Evolutionary conservation across 495 filamentous ascomycete species (phyloP).

Genomic region (Tuber melanosporum): DNA sequence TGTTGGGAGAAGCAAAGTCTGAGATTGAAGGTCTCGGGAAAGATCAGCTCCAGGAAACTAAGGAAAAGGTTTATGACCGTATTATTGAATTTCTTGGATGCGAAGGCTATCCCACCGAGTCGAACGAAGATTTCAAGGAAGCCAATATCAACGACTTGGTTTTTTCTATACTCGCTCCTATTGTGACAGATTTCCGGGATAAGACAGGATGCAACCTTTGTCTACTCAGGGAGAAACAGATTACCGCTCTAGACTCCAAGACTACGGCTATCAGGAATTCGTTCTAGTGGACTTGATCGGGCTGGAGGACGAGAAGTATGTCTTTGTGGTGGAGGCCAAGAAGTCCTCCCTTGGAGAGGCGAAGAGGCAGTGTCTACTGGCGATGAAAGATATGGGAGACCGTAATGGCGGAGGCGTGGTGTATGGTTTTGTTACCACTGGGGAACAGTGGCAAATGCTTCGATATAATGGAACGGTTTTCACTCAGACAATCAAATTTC

Average conservation of each 20-base stretch:
- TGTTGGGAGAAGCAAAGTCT: neutral
- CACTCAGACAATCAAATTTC: slow-evolving; percentile 7
- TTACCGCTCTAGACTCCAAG: slow-evolving; percentile 1
- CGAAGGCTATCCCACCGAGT: slow-evolving; percentile 15
- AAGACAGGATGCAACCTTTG: slow-evolving; percentile 11
- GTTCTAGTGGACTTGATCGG: slow-evolving; percentile 11
- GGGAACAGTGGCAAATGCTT: slow-evolving; percentile 14
- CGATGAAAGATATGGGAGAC: slow-evolving; percentile 18
- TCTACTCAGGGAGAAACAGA: slow-evolving; percentile 15
- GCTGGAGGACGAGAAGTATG: slow-evolving; percentile 12
- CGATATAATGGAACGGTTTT: slow-evolving; percentile 15
- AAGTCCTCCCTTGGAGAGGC: slow-evolving; percentile 15
- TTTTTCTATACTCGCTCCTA: neutral
- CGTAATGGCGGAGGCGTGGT: slow-evolving; percentile 14
- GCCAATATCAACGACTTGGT: slow-evolving; percentile 19
- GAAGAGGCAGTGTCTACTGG: slow-evolving; percentile 14
- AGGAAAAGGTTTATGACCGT: slow-evolving; percentile 14
- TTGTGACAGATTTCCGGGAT: slow-evolving; percentile 3
- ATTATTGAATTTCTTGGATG: slow-evolving; percentile 17
- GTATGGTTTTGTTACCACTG: slow-evolving; percentile 21
- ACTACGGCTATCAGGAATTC: neutral
- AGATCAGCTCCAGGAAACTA: neutral
- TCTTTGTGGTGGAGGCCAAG: slow-evolving; percentile 17
- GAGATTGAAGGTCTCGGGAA: too few relatives aligned
- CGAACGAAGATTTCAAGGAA: slow-evolving; percentile 13